Base-by-base conservation (phyloP, 2,329 filamentous ascomycete genomes). In the Ophiocordyceps camponoti-saundersi region DNA sequence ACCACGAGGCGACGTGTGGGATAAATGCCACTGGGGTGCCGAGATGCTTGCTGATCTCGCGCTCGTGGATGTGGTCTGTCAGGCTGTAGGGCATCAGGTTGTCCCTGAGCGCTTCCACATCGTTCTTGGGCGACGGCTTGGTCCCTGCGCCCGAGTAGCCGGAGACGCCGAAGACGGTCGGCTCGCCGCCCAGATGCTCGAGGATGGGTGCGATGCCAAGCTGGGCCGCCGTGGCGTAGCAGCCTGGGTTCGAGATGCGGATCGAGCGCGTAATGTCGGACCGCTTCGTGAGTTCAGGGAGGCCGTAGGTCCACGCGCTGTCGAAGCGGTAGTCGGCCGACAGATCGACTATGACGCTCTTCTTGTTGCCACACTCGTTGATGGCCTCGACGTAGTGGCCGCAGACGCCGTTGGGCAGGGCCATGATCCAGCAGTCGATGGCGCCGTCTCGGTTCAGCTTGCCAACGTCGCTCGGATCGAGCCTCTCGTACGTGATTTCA, bases 311-410 rank as follows among this genome's bases (percentile, higher is more conserved):
- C 89, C 88, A 60, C 22, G 73, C 72, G 48, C 72, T 68, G 59
- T 94, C 83, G 62, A 95, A 96, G 45, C 90, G 81, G 66, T 95
- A 93, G 67, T 98, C 92, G 50, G 92, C 92, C n/a, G 88, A 95
- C 34, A 98, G 75, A 62, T 98, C 92, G 43, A 98, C 74, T 54
- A 96, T 85, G 40, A 96, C 70, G 55, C 84, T 88, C 51, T 75
- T 75, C 57, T 72, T 69, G 49, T 61, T 74, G 48, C 78, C 78
- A 30, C 74, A 77, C 57, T 82, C 75, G 55, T 89, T 77, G 46
- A 96, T 77, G 8, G 90, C 90, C 52, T 96, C 86, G 11, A 96
- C 83, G 55, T 83, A 98, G 0, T 92, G 89, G 67, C 88, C 85
- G 77, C 87, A 95, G 45, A 95, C 87, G 50, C 86, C 85, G 59